Evolutionary conservation across 352 stramenopile species (phyloP), one percentile per base, ranked within the genome.

Genomic region (Halophytophthora polymorphica): DNA sequence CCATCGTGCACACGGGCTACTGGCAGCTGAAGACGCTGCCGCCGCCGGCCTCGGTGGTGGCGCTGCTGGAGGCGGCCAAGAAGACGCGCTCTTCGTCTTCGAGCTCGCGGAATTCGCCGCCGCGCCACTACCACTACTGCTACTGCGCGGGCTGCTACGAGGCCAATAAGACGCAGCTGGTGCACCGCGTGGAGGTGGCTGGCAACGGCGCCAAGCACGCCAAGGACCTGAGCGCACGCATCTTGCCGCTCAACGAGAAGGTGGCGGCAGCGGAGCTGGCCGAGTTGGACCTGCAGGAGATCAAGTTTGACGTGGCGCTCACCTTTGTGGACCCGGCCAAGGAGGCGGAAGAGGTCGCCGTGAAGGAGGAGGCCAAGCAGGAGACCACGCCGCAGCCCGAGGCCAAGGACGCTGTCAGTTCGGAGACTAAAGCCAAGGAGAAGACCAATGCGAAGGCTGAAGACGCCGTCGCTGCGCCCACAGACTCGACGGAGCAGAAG

Each of bases 1-100:
- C 59, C 61, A 96, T 92, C 61, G 93, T 87, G 58, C 94, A 83
- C 33, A 79, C 77, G 57, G 80, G 56, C 66, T 98, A 89, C 42
- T 94, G 84, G 84, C 66, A 90, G 50, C 50, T 94, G 15, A 89
- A 87, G 58, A 94, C 84, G 0, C 12, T 90, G 5, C 53, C 70
- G 21, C 77, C 84, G 6, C 58, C 74, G 11, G 65, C 59, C 14
- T 71, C 73, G 14, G 80, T 97, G 4, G 79, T 79, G 19, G 81
- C 94, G 52, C 64, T 94, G 6, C 71, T 98, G 38, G 75, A 88
- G 29, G 71, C 61, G 13, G 78, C 83, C 14, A 95, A 92, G 56
- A 94, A 93, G 55, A 76, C 64, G 5, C 68, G 81, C 0, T 56
- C 75, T 8, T 86, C 76, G 18, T 90, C 73, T 1, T 90, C 72